phyloP scores from a whole-genome alignment of 2,329 filamentous ascomycete species.

The Fragosphaeria purpurea region DNA sequence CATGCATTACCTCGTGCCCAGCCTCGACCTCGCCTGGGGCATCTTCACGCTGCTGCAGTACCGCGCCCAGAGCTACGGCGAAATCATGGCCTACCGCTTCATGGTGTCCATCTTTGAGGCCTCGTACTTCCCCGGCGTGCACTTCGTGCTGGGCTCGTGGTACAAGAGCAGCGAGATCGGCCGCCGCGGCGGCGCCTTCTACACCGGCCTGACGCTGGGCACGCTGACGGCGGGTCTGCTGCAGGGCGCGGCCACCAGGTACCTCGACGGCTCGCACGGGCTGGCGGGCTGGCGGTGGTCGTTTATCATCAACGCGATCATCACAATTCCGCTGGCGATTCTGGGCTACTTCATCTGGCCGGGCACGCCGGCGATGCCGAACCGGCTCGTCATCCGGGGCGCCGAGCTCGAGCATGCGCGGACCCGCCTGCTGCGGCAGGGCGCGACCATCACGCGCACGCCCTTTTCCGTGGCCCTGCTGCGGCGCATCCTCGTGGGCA shows the following conservation, averaged over 20 bases:
- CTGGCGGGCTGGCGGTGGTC: slow-evolving; percentile 44
- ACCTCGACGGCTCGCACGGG: slow-evolving; percentile 33
- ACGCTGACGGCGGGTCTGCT: slow-evolving; percentile 24
- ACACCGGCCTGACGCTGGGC: slow-evolving; percentile 43
- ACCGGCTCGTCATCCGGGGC: slow-evolving; percentile 21
- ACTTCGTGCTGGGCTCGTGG: slow-evolving; percentile 40
- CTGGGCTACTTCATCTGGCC: slow-evolving; percentile 40
- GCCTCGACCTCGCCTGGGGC: slow-evolving; percentile 24
- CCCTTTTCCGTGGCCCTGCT: neutral
- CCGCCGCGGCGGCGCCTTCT: slow-evolving; percentile 53
- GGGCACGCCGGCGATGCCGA: slow-evolving; percentile 31
- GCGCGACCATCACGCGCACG: neutral
- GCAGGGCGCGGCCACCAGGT: slow-evolving; percentile 28
- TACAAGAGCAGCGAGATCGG: slow-evolving; percentile 51
- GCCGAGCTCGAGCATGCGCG: no score
- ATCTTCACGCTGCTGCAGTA: slow-evolving; percentile 32
- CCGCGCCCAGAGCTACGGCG: slow-evolving; percentile 29
- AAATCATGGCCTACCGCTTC: slow-evolving; percentile 38
- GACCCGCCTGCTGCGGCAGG: neutral
- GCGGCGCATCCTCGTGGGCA: neutral
- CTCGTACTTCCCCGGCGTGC: slow-evolving; percentile 42
- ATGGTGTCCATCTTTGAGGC: slow-evolving; percentile 44
- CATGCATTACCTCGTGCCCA: slow-evolving; percentile 22
- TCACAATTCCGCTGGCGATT: slow-evolving; percentile 34
- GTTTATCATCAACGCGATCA: slow-evolving; percentile 31